A percentile compares a stretch with the other conserved stretches of the same genome.
phyloP scores from a whole-genome alignment of 192 early-diverging fungal genomes.

The Coemansia sp. region DNA sequence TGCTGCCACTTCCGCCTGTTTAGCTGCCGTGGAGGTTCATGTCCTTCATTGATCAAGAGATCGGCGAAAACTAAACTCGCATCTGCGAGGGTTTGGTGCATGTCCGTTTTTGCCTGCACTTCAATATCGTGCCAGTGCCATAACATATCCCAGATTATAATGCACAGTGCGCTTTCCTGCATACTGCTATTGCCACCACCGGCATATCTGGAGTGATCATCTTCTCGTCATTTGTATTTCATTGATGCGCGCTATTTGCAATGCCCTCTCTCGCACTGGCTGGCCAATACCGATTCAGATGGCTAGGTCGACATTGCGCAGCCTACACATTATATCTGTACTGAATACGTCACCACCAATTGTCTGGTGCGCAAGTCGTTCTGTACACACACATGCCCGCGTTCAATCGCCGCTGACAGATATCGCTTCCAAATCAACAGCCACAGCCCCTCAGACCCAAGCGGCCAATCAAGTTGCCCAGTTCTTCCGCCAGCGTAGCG shows the following conservation, averaged over 20 bases:
- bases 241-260: background rate
- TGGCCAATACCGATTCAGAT: background rate
- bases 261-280: background rate
- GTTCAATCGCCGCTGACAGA: background rate
- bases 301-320: background rate
- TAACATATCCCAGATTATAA: background rate
- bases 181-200: background rate
- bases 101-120: no score
- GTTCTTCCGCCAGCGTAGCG: constrained; percentile 40
- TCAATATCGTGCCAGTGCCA: background rate
- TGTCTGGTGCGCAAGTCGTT: background rate
- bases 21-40: background rate
- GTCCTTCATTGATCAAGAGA: background rate
- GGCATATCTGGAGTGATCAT: background rate
- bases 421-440: background rate
- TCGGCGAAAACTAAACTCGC: background rate
- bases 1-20: no score
- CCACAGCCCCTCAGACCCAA: background rate
- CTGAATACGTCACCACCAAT: background rate
- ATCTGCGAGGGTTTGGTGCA: no score
- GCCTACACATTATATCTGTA: background rate
- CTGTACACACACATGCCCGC: background rate
- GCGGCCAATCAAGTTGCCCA: background rate
- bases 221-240: background rate
- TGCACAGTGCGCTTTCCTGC: background rate